Conservation (phyloP, 495 filamentous ascomycete genomes). For the Penicillium taxi region DNA sequence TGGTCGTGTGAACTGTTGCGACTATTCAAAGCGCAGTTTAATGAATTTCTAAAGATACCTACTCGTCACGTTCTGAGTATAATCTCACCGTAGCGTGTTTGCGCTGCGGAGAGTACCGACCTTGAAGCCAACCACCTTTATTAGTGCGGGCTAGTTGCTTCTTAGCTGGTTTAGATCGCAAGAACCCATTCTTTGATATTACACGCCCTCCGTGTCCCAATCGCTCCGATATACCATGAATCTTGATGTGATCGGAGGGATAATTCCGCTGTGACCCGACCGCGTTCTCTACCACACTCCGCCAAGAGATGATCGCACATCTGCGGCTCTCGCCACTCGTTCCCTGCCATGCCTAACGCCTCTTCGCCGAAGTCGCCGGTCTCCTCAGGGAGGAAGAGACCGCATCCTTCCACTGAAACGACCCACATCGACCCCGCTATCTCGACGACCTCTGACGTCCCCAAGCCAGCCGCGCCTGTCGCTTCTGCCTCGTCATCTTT, state of each 20-base stretch:
- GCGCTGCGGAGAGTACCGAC: constrained; percentile 14
- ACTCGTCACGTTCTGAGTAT: constrained; percentile 14
- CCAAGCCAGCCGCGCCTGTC: constrained; percentile 15
- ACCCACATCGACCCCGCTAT: constrained; percentile 13
- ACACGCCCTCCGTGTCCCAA: constrained; percentile 1
- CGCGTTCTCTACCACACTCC: constrained; percentile 20
- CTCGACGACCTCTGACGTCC: constrained; percentile 7
- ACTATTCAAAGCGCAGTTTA: too few relatives aligned
- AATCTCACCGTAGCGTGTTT: constrained; percentile 10
- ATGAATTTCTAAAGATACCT: too few relatives aligned
- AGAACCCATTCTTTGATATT: constrained; percentile 5
- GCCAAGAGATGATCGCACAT: constrained; percentile 34
- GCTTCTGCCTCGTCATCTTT: constrained; percentile 52
- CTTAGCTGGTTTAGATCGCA: constrained; percentile 1
- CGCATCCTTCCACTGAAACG: constrained; percentile 23
- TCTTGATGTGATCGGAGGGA: constrained; percentile 22
- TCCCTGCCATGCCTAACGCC: constrained; percentile 33
- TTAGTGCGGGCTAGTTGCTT: constrained; percentile 8
- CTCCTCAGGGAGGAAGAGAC: constrained; percentile 37
- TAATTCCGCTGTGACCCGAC: constrained; percentile 19
- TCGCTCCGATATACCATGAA: constrained; percentile 25
- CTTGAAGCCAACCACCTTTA: constrained; percentile 2
- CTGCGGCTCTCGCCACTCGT: constrained; percentile 20
- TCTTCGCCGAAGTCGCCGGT: constrained; percentile 28
- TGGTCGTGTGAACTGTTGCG: too few relatives aligned